Evolutionary conservation across 2,329 filamentous ascomycete species (phyloP).

Genomic region (Penicillium brevicompactum): DNA sequence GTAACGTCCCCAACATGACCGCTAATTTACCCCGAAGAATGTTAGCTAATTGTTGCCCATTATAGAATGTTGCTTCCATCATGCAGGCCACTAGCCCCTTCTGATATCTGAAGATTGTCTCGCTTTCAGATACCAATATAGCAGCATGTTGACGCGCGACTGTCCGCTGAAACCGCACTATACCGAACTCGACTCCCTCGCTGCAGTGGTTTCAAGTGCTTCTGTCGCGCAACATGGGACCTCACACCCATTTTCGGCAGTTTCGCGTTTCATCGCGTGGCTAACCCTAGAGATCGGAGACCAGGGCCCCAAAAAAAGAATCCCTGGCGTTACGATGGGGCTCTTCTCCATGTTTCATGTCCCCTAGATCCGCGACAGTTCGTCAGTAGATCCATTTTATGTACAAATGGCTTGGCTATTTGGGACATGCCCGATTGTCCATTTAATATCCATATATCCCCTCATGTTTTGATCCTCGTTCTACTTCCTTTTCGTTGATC

Average conservation of each 20-base stretch:
- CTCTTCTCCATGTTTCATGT: slow-evolving; percentile 44
- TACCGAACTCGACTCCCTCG: slow-evolving; percentile 15
- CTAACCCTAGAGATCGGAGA: slow-evolving; percentile 23
- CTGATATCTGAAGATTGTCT: slow-evolving; percentile 30
- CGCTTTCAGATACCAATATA: slow-evolving; percentile 41
- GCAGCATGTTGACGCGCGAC: slow-evolving; percentile 45
- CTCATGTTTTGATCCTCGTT: slow-evolving; percentile 23
- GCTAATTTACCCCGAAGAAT: slow-evolving; percentile 26
- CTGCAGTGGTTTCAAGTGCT: slow-evolving; percentile 26
- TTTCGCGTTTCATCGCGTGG: slow-evolving; percentile 30
- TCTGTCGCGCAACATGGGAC: slow-evolving; percentile 24
- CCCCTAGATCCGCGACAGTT: slow-evolving; percentile 32
- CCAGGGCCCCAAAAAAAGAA: slow-evolving; percentile 30
- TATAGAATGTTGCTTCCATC: slow-evolving; percentile 29
- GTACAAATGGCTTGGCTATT: slow-evolving; percentile 20
- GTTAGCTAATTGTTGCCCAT: slow-evolving; percentile 30
- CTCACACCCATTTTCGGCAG: slow-evolving; percentile 25
- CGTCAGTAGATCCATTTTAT: slow-evolving; percentile 30
- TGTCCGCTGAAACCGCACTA: slow-evolving; percentile 37
- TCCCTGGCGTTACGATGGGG: slow-evolving; percentile 35
- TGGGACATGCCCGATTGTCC: slow-evolving; percentile 24
- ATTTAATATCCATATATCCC: slow-evolving; percentile 44
- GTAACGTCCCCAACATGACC: slow-evolving; percentile 18
- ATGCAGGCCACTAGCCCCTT: slow-evolving; percentile 26
- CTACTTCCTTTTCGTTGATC: not conserved